Evolutionary conservation across 306 rosid species (phyloP).

Genomic region (Prunus campanulata): DNA sequence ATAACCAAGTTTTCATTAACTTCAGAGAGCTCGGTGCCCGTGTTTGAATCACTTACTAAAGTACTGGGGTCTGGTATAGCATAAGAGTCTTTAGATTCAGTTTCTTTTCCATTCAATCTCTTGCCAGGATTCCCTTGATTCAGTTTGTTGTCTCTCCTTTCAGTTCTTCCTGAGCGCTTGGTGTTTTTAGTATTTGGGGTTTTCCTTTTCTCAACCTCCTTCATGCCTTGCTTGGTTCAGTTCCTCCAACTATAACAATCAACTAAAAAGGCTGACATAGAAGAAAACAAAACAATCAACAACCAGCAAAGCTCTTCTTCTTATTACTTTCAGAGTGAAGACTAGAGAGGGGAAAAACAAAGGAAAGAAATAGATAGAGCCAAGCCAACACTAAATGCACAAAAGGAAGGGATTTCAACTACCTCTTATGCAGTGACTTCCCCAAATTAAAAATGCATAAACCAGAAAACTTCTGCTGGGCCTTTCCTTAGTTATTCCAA

Average conservation of each 20-base stretch:
- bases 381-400: conserved; percentile 14
- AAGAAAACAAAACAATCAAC: conserved; percentile 29
- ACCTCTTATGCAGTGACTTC: conserved; percentile 27
- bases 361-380: not conserved
- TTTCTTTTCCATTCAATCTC: conserved; percentile 50
- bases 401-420: conserved; percentile 14
- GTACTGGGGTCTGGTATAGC: conserved; percentile 32
- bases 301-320: conserved; percentile 7
- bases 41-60: conserved; percentile 51
- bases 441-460: conserved; percentile 1
- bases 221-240: conserved; percentile 47
- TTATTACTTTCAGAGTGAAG: not conserved
- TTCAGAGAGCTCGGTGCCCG: conserved; percentile 48
- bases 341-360: not conserved
- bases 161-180: conserved; percentile 52
- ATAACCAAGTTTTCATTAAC: conserved; percentile 51
- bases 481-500: conserved; percentile 2
- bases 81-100: conserved; percentile 39
- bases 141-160: conserved; percentile 49
- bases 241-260: conserved; percentile 33
- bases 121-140: conserved; percentile 48
- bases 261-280: conserved; percentile 26
- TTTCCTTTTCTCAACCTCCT: conserved; percentile 69
- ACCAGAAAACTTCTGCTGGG: conserved; percentile 12
- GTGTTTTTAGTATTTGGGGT: conserved; percentile 49